phyloP scores from a whole-genome alignment of 768 basidiomycete genomes.

The Boletus patriciae region DNA sequence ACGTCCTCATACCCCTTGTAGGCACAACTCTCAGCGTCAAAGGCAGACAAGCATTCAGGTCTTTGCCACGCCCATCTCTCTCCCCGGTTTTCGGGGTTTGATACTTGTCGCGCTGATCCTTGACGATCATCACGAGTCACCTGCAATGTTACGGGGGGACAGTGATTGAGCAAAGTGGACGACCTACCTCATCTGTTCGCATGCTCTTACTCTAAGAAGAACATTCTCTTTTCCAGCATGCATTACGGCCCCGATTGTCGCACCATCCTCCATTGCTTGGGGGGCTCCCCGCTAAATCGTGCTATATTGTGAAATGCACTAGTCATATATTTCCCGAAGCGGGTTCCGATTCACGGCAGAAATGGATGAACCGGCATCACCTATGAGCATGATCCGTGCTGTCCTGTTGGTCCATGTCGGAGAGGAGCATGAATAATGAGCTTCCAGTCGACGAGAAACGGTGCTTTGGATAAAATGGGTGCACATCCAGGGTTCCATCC shows the following conservation, averaged over 20 bases:
- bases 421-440: slow-evolving; percentile 34
- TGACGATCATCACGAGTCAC: not conserved
- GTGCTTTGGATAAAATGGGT: slow-evolving; percentile 18
- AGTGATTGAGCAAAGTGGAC: not conserved
- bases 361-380: slow-evolving; percentile 25
- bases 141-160: too few species aligned
- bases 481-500: slow-evolving; percentile 21
- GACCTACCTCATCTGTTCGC: not conserved
- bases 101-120: not conserved
- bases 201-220: not conserved
- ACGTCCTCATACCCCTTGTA: not conserved
- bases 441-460: slow-evolving; percentile 37
- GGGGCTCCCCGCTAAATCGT: not conserved
- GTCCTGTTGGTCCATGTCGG: slow-evolving; percentile 33
- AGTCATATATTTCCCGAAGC: not conserved
- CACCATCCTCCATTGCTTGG: slow-evolving; percentile 41
- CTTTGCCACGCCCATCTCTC: not conserved
- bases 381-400: slow-evolving; percentile 18
- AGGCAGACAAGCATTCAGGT: not conserved
- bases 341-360: not conserved
- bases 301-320: not conserved
- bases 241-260: not conserved
- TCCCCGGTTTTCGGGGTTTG: not conserved
- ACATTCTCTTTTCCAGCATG: too few species aligned
- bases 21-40: not conserved